Base-by-base conservation (phyloP, 1,139 yeast species). In the Debaryomyces singareniensis region DNA sequence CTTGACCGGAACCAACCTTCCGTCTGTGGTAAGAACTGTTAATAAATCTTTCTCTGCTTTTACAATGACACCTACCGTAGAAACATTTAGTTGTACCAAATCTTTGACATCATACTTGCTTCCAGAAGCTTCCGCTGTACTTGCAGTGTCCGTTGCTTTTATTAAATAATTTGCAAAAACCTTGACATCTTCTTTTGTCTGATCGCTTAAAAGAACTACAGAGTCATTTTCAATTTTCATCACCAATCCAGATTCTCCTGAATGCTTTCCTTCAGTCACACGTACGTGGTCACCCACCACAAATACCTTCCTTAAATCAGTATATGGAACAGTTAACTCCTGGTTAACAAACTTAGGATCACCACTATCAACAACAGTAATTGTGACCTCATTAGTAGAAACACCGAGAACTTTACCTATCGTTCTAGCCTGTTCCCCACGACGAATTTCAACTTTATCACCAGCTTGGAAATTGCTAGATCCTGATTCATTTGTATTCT, bases 251-350 rank as follows among this genome's bases (percentile, higher is more conserved):
- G 96, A 85, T 49, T 89, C 96, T 47, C 89, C 96, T 33, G 78
- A 68, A 54, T 86, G 95, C 49, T 82, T 86, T 49, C 98, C 98
- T 50, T 81, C 85, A 28, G 85, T 75, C 18, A 91, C 94, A 36
- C 95, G 78, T 11, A 93, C 96, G 52, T 91, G 97, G 55, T 91
- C 98, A 68, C 98, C 98, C 31, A 87, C 78, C 31, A 73, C 61
- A 56, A 91, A 91, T 30, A 84, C 77, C 53, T 91, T 91, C 49
- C 97, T 75, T 48, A 91, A 67, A 42, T 86, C 83, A 30, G 72
- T 70, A 3, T 81, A 73, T 15, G 97, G 96, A 28, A 89, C 83
- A 36, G 74, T 59, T 59, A 71, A 50, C 59, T 63, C 54, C 65
- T 62, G 68, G 61, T 70, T 61, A 26, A 59, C 66, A 40, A 63